Evolutionary conservation across 805 yeast species (phyloP), one percentile per base, ranked within the genome.

Genomic region (Candida xiaguanensis): DNA sequence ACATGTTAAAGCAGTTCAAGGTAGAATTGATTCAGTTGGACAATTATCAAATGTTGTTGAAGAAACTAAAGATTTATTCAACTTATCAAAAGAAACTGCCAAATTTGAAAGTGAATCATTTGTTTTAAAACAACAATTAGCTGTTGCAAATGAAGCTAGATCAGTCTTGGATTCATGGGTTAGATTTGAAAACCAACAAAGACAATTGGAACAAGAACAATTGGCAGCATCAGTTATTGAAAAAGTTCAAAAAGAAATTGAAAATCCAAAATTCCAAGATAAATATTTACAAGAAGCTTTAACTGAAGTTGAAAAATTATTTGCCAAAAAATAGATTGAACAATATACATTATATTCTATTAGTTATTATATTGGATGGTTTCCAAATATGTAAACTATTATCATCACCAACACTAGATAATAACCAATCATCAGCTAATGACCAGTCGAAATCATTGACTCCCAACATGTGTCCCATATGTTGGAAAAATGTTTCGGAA

Each of bases 91-190:
- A 76, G 96, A 93, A 74, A 91, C 99, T 48, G 96, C 95, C 52
- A 78, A 85, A 72, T 78, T 90, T 59, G 99, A 93, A 78, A 95
- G 96, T 49, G 79, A 88, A 71, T 80, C 91, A 41, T 93, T 90
- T 60, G 95, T 86, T 73, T 79, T 87, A 65, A 85, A 89, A 75
- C 99, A 93, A 77, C 70, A 82, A 62, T 89, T 87, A 51, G 89
- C 82, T 48, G 78, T 89, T 52, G 91, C 95, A 42, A 55, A 73
- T 47, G 96, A 89, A 76, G 98, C 98, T 59, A 89, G 85, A 75
- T 72, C 93, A 42, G 95, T 91, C 45, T 80, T 93, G 63, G 99
- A 93, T 72, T 88, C 98, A 12, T 93, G 99, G 99, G 97, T 90
- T 56, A 87, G 98, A 80, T 86, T 85, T 70, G 99, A 93, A 77